Base-by-base conservation (phyloP, 2,329 filamentous ascomycete species). In the Pseudogymnoascus sp. region DNA sequence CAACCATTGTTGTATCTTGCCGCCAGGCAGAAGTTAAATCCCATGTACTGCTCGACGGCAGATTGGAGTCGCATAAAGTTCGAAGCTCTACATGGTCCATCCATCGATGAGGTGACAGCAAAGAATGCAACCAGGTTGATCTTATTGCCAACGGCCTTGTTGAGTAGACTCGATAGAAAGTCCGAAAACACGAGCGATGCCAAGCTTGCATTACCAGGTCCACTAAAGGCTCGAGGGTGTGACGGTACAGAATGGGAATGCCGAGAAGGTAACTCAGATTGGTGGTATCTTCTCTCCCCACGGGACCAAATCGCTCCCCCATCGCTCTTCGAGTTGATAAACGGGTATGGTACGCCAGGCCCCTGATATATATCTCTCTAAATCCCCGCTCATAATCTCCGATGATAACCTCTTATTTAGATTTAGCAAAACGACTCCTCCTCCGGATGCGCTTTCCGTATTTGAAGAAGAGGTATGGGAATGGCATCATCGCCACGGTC, bases 401-500 rank as follows among this genome's bases (percentile, higher is more conserved):
- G n/a, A 31, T 31, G 10, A 29, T 29, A 31, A 17, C 26, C 3
- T 17, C 10, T 7, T 31, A 53, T 53, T 53, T 53, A 17, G 46
- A 26, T 53, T 53, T 53, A 31, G 46, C 46, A 72, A 80, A 87
- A 59, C 79, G 78, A 68, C 84, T 87, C 63, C 75, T 80, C 19
- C 75, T 75, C 62, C 84, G 78, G 65, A 88, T 79, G 64, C 69
- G 74, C 74, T 86, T 86, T 50, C 85, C 84, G 65, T 82, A 84
- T 46, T 77, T 77, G 75, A 86, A 88, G 65, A 87, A 87, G 7
- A 87, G 70, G 68, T 82, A 86, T 3, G 86, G 86, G 65, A 88
- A 86, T 0, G 85, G 85, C 73, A 85, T 76, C 82, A 88, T 85
- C 59, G 75, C 79, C 2, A 88, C 70, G 0, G 84, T 83, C 61